Evolutionary conservation across 139 green algal species (phyloP).

Genomic region (Chlorella sorokiniana): DNA sequence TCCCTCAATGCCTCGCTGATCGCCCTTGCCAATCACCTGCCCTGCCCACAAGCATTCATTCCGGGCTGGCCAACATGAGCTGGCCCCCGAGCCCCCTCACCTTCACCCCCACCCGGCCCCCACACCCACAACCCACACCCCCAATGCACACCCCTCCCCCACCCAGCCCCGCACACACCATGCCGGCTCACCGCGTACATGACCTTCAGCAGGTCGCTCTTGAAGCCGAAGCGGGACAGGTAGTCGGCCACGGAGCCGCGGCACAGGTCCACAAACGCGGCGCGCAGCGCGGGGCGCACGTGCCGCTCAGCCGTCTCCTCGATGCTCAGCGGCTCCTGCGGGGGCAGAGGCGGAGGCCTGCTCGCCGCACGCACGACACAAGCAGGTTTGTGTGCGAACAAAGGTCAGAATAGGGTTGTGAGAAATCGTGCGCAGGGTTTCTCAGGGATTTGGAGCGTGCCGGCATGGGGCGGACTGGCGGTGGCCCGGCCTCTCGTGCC

Average conservation of each 20-base stretch:
- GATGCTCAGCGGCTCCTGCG: constrained; percentile 46
- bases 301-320: constrained; percentile 61
- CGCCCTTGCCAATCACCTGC: too few species aligned
- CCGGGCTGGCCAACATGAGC: too few species aligned
- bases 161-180: background rate
- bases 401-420: too few species aligned
- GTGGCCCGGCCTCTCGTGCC: background rate
- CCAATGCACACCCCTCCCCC: background rate
- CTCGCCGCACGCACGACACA: too few species aligned
- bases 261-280: constrained; percentile 58
- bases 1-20: too few species aligned
- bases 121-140: background rate
- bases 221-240: constrained; percentile 62
- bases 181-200: constrained; percentile 56
- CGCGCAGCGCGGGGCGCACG: constrained; percentile 50
- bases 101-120: too few species aligned
- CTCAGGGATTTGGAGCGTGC: too few species aligned
- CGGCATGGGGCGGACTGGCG: too few species aligned
- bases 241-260: constrained; percentile 45
- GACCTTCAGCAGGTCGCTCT: constrained; percentile 51
- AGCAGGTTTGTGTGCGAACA: too few species aligned
- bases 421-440: too few species aligned
- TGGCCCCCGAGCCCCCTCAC: too few species aligned
- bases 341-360: background rate
- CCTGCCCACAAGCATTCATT: too few species aligned